Conservation (phyloP, 306 rosid species). For the Cucumis hystrix region DNA sequence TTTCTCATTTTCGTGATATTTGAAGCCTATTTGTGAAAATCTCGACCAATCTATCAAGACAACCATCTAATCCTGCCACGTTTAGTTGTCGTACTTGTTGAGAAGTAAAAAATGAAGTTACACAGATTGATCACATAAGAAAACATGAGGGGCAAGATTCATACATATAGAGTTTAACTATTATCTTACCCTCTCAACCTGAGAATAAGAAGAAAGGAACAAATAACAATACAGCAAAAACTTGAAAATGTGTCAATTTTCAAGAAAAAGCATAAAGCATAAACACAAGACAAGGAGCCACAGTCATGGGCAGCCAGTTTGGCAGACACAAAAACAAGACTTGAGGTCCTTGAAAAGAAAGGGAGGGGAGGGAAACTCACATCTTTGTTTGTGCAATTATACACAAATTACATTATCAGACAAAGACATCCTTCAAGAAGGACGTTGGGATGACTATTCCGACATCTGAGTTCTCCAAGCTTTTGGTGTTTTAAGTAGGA, state of each 20-base stretch:
- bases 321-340: constrained; percentile 1
- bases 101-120: background rate
- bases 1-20: no score
- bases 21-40: no score
- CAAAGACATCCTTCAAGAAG: background rate
- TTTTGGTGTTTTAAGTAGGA: background rate
- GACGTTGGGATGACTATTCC: background rate
- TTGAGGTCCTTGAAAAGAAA: background rate
- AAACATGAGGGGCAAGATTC: background rate
- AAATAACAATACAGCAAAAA: background rate
- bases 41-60: no score
- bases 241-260: background rate
- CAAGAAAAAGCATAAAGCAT: background rate
- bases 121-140: background rate
- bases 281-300: background rate
- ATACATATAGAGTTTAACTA: background rate
- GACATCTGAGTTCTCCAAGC: background rate
- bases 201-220: background rate
- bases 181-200: background rate
- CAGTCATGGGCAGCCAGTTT: background rate
- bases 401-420: background rate
- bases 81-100: background rate
- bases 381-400: background rate
- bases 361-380: background rate
- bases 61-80: background rate